Conservation (phyloP, 2,329 filamentous ascomycete genomes). For the Talaromyces funiculosus region DNA sequence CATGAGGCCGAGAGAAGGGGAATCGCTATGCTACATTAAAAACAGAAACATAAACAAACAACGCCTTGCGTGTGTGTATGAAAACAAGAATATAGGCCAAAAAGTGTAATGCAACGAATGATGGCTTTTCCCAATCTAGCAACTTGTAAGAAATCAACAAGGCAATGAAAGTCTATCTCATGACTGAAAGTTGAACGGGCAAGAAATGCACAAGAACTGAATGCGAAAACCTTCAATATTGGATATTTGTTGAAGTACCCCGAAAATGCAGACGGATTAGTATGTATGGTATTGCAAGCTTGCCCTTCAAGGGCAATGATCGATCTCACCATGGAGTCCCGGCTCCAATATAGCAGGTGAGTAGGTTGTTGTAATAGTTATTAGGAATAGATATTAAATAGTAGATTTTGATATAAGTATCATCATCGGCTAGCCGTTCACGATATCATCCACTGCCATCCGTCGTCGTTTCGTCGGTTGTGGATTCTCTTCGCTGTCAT, state of each 20-base stretch:
- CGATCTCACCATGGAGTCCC: slow-evolving; percentile 2
- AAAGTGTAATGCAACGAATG: not conserved
- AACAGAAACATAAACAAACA: not conserved
- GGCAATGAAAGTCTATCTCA: not conserved
- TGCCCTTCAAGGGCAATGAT: slow-evolving; percentile 2
- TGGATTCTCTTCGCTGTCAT: slow-evolving; percentile 13
- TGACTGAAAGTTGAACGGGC: not conserved
- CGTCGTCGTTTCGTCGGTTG: slow-evolving; percentile 33
- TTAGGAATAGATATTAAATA: slow-evolving; percentile 3
- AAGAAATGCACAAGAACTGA: not conserved
- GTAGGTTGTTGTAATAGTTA: not conserved
- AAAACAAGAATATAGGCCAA: not conserved
- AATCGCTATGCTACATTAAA: slow-evolving; percentile 2
- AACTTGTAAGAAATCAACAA: not conserved
- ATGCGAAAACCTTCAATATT: too few species aligned
- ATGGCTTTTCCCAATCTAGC: not conserved
- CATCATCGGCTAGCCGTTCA: slow-evolving; percentile 26
- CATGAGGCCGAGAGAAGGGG: not conserved
- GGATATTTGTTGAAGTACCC: not conserved
- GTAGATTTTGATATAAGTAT: not conserved
- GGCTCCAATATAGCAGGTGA: not conserved
- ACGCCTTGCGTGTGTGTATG: not conserved
- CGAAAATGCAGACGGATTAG: not conserved
- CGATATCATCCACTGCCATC: slow-evolving; percentile 39
- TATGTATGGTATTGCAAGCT: not conserved